A percentile compares a stretch with the other conserved stretches of the same genome.
Evolutionary conservation across 768 basidiomycete genomes (phyloP).

Genomic region (Lactarius tabidus): DNA sequence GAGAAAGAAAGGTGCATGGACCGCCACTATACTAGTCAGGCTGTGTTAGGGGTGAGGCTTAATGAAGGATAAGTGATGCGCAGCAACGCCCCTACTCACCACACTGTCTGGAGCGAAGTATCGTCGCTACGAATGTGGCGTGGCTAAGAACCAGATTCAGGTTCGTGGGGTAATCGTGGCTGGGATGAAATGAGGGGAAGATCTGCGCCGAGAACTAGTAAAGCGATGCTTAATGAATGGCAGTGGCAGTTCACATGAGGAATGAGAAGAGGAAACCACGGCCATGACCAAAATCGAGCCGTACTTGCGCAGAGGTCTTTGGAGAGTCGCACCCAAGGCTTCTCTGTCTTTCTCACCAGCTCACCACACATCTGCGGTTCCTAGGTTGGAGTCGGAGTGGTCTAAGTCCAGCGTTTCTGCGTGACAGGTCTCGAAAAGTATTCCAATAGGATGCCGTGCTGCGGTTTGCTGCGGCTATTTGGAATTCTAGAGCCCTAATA

Average conservation of each 20-base stretch:
- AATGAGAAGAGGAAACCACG: background rate
- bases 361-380: background rate
- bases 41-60: background rate
- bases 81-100: background rate
- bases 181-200: slow-evolving; percentile 7
- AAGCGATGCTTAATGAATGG: slow-evolving; percentile 1
- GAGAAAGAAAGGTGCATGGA: background rate
- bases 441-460: no score
- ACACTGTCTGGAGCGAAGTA: background rate
- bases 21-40: background rate
- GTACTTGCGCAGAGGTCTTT: slow-evolving; percentile 17
- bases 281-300: background rate
- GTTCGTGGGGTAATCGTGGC: background rate
- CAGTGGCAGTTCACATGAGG: no score
- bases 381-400: background rate
- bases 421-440: no score
- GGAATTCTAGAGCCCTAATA: no score
- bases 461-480: no score
- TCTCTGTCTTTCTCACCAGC: slow-evolving; percentile 5
- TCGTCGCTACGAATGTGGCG: background rate
- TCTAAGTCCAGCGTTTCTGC: no score
- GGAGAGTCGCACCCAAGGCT: slow-evolving; percentile 7
- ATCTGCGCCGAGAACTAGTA: background rate
- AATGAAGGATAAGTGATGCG: background rate
- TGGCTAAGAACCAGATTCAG: background rate